Evolutionary conservation across 2,329 filamentous ascomycete species (phyloP).

Genomic region (Penicillium sp.): DNA sequence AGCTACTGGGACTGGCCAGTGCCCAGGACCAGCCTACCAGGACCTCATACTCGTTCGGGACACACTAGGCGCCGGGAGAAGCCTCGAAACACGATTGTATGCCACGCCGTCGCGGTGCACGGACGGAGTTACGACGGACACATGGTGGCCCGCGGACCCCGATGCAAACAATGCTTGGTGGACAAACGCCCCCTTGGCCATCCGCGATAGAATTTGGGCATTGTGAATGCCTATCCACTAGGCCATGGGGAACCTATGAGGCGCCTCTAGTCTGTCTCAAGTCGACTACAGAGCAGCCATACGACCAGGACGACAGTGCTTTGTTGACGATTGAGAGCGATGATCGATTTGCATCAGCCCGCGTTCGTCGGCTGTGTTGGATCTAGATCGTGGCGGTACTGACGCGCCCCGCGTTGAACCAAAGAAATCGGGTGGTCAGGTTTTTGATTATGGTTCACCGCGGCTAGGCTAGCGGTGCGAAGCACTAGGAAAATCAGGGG

Average conservation of each 20-base stretch:
- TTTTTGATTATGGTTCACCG: slow-evolving; percentile 5
- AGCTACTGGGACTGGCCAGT: no score
- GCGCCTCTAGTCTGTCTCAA: no score
- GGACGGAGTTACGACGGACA: background rate
- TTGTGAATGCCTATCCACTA: no score
- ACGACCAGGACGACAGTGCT: background rate
- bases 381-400: slow-evolving; percentile 1
- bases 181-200: background rate
- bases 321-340: background rate
- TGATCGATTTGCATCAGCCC: background rate
- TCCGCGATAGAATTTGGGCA: background rate
- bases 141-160: background rate
- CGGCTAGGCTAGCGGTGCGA: background rate
- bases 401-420: slow-evolving; percentile 5
- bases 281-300: background rate
- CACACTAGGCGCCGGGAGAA: background rate
- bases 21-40: background rate
- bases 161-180: background rate
- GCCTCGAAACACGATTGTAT: slow-evolving; percentile 1
- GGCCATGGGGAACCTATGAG: no score
- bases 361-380: background rate
- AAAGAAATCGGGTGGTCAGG: slow-evolving; percentile 3
- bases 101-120: background rate
- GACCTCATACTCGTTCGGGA: background rate
- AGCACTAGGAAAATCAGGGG: background rate